These are phyloP conservation scores for Magnusiomyces clavatus DNA, from an alignment of 1,139 yeast genomes.

Conservation along the genomic window DNA sequence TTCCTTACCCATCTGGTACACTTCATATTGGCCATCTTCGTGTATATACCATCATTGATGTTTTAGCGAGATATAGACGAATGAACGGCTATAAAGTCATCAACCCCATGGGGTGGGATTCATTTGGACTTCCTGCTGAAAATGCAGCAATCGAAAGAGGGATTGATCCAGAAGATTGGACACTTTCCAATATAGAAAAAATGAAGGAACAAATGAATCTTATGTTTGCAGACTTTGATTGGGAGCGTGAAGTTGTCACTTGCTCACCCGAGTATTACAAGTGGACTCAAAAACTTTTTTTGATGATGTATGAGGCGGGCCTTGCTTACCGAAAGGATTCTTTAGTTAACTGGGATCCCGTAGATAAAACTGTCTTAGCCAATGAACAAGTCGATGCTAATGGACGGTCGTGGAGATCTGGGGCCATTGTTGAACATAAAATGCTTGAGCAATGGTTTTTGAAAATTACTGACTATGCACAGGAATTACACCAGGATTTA, in stretches of 20 bases:
- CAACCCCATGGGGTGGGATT: conserved; percentile 99
- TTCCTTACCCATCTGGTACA: conserved; percentile 92
- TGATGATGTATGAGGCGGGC: conserved; percentile 63
- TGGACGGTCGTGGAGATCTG: conserved; percentile 95
- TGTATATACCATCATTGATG: conserved; percentile 87
- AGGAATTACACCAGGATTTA: conserved; percentile 56
- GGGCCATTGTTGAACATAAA: conserved; percentile 82
- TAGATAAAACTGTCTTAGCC: conserved; percentile 88
- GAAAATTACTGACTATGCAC: conserved; percentile 76
- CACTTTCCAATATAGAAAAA: conserved; percentile 59
- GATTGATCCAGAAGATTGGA: conserved; percentile 77
- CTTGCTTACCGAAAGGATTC: conserved; percentile 81
- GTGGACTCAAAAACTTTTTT: conserved; percentile 84
- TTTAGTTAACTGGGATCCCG: conserved; percentile 95
- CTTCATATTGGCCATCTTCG: conserved; percentile 91
- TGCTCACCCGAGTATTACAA: conserved; percentile 82
- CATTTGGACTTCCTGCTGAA: conserved; percentile 96
- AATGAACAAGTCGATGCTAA: conserved; percentile 91
- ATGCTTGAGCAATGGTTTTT: conserved; percentile 87
- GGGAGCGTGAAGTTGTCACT: conserved; percentile 89
- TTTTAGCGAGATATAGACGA: conserved; percentile 67
- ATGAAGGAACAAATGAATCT: conserved; percentile 77
- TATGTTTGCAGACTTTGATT: conserved; percentile 84
- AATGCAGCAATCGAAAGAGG: conserved; percentile 91
- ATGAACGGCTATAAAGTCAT: conserved; percentile 70